Evolutionary conservation across 495 filamentous ascomycete species (phyloP).

Genomic region (Lasiosphaeris hirsuta): DNA sequence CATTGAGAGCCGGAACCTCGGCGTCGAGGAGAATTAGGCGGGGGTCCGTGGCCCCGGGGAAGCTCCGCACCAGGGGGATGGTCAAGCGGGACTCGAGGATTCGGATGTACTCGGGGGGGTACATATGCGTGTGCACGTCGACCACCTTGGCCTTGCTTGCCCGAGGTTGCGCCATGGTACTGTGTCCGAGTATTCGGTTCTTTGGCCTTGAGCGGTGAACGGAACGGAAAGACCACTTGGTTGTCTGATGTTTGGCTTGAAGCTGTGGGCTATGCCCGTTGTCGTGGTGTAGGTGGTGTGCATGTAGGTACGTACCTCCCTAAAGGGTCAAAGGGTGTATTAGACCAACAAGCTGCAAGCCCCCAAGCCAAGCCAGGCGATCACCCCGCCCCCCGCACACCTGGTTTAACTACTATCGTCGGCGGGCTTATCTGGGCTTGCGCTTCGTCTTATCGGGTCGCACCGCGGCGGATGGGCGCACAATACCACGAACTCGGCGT

Average conservation of each 20-base stretch:
- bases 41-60: slow-evolving; percentile 52
- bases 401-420: not conserved
- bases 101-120: slow-evolving; percentile 77
- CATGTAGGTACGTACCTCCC: slow-evolving; percentile 1
- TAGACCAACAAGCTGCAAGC: not conserved
- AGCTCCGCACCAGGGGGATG: slow-evolving; percentile 78
- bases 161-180: slow-evolving; percentile 15
- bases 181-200: not conserved
- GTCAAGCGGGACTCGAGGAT: slow-evolving; percentile 71
- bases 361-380: not conserved
- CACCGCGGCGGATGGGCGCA: not conserved
- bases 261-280: too few species aligned
- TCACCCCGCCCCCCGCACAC: not conserved
- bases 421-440: not conserved
- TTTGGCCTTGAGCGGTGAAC: not conserved
- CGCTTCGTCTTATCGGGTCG: not conserved
- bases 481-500: too few species aligned
- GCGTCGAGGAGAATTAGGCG: slow-evolving; percentile 78
- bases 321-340: not conserved
- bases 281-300: too few species aligned
- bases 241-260: not conserved
- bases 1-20: slow-evolving; percentile 57
- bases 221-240: not conserved
- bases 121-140: slow-evolving; percentile 94
- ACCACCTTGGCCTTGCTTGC: slow-evolving; percentile 47